Conservation (phyloP, 1,284 basidiomycete genomes). For the Trichosporon coremiiforme region DNA sequence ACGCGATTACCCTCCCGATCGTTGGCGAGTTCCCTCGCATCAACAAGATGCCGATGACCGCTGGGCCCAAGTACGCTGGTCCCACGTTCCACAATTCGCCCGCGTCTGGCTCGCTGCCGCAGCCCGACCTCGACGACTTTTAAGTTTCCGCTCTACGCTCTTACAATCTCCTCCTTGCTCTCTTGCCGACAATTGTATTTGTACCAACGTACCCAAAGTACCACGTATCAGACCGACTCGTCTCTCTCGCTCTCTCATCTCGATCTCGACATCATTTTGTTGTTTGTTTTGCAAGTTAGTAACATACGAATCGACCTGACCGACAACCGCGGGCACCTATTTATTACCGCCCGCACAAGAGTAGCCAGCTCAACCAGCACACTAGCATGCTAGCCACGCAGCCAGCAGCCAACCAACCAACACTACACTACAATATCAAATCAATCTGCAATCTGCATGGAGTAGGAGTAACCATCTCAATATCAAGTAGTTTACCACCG, state of each 20-base stretch:
- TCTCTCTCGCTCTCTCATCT: conserved; percentile 13
- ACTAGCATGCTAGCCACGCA: not conserved
- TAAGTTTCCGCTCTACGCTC: conserved; percentile 47
- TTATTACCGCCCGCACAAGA: conserved; percentile 16
- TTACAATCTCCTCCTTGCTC: not conserved
- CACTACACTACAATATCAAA: not conserved
- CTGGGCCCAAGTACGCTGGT: conserved; percentile 50
- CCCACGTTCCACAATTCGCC: conserved; percentile 56
- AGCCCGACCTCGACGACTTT: conserved; percentile 54
- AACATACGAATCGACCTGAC: conserved; percentile 17
- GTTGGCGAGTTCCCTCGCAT: conserved; percentile 49
- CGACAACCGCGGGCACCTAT: conserved; percentile 10
- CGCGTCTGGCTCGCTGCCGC: conserved; percentile 44
- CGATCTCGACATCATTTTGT: conserved; percentile 10
- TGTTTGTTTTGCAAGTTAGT: conserved; percentile 18
- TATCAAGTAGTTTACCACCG: not conserved
- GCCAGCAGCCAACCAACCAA: not conserved
- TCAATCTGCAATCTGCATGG: conserved; percentile 19
- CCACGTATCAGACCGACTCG: not conserved
- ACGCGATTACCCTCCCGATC: conserved; percentile 29
- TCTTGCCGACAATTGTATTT: conserved; percentile 12
- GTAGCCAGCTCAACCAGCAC: not conserved
- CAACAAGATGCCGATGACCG: conserved; percentile 24
- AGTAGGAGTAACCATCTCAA: not conserved
- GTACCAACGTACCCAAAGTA: not conserved